Percentiles rank a stretch among this genome's conserved stretches.
These are phyloP conservation scores for Chrysanthemum lavandulifolium DNA, from an alignment of 129 eudicot genomes.

Conservation along the genomic window DNA sequence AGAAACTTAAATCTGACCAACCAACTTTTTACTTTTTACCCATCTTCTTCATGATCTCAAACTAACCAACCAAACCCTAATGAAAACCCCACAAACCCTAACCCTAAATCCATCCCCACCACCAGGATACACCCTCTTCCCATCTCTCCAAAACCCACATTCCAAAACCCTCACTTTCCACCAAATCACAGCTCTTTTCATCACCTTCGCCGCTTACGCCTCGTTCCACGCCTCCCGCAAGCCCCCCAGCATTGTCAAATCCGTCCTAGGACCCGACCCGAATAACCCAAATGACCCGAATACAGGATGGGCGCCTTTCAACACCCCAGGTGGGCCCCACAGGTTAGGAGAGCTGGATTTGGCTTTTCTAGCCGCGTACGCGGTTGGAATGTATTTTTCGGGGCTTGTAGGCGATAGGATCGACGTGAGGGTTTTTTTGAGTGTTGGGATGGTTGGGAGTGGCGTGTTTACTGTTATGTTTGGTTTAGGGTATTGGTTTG, in stretches of 20 bases:
- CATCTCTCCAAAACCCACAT: conserved; percentile 41
- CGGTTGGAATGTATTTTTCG: conserved; percentile 85
- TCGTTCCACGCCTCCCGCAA: conserved; percentile 98
- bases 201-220: conserved; percentile 87
- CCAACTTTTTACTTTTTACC: not conserved
- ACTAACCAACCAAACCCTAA: not conserved
- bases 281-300: conserved; percentile 23
- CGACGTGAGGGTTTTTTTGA: conserved; percentile 65
- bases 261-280: conserved; percentile 55
- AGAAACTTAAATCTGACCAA: conserved; percentile 24
- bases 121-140: conserved; percentile 52
- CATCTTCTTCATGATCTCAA: conserved; percentile 15
- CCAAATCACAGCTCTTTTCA: conserved; percentile 54
- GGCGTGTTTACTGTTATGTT: conserved; percentile 62
- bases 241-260: conserved; percentile 95
- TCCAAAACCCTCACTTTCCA: conserved; percentile 62
- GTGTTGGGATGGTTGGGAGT: conserved; percentile 83
- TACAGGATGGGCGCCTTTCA: conserved; percentile 91
- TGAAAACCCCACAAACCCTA: conserved; percentile 42
- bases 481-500: conserved; percentile 78
- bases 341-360: conserved; percentile 97
- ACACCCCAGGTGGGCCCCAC: conserved; percentile 70
- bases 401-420: conserved; percentile 86
- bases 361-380: conserved; percentile 68
- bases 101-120: conserved; percentile 44